A percentile compares a stretch with the other conserved stretches of the same genome.
Evolutionary conservation across 2,329 filamentous ascomycete genomes (phyloP).

Genomic region (Cladosporium sp.): DNA sequence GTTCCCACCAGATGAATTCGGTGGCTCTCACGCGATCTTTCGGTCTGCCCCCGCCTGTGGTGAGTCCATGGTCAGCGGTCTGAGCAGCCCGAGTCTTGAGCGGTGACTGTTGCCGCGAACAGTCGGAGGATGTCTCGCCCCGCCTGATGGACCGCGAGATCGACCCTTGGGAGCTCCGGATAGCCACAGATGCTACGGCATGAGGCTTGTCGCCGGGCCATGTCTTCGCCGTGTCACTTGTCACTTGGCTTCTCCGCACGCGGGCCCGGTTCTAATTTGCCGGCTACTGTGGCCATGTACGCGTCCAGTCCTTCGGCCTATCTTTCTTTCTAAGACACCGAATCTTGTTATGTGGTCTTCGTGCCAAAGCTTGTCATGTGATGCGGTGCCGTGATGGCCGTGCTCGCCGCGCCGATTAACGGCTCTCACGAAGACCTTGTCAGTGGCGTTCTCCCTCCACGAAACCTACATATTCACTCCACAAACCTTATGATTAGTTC

Average conservation of each 20-base stretch:
- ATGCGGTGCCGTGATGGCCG: background rate
- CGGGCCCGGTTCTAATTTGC: background rate
- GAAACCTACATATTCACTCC: background rate
- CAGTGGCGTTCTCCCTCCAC: background rate
- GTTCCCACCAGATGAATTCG: background rate
- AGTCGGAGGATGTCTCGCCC: background rate
- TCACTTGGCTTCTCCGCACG: background rate
- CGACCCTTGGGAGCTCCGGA: background rate
- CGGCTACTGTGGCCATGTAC: background rate
- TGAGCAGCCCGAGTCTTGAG: background rate
- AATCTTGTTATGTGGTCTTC: background rate
- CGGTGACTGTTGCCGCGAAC: background rate
- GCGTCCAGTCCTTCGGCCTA: background rate
- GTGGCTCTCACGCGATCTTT: slow-evolving; percentile 10
- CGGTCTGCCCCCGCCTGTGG: background rate
- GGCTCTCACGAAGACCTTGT: background rate
- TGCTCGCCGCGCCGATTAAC: background rate
- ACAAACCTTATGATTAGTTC: background rate
- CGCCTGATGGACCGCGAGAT: background rate
- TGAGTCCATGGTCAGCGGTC: background rate
- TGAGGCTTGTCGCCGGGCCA: background rate
- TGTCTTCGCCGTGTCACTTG: background rate
- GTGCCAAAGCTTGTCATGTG: background rate
- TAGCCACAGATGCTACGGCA: background rate
- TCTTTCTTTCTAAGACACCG: background rate